Evolutionary conservation across 306 rosid species (phyloP).

Genomic region (Vigna angularis): DNA sequence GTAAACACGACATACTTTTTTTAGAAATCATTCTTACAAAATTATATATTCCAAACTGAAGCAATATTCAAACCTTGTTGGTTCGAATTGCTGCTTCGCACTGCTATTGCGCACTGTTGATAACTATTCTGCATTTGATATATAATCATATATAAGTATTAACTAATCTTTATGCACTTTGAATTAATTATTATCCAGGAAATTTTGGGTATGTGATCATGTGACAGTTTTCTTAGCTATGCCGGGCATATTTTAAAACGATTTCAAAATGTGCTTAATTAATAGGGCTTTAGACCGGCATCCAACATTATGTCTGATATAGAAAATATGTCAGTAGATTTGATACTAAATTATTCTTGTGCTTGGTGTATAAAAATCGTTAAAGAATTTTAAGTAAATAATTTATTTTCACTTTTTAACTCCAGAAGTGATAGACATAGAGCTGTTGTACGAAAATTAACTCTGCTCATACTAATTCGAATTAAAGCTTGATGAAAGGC

Average conservation of each 20-base stretch:
- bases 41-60: no score
- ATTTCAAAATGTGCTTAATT: slow-evolving; percentile 6
- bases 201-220: background rate
- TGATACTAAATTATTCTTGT: background rate
- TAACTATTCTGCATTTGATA: background rate
- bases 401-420: slow-evolving; percentile 32
- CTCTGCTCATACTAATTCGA: background rate
- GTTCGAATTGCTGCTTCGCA: no score
- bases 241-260: background rate
- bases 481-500: slow-evolving; percentile 15
- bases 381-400: background rate
- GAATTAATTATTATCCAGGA: slow-evolving; percentile 1
- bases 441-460: slow-evolving; percentile 4
- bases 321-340: background rate
- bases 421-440: slow-evolving; percentile 3
- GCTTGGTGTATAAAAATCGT: background rate
- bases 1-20: no score
- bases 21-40: no score
- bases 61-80: background rate
- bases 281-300: background rate
- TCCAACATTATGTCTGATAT: slow-evolving; percentile 3
- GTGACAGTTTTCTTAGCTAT: background rate
- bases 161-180: background rate
- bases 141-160: background rate
- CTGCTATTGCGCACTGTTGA: background rate